Base-by-base conservation (phyloP, 331 rosid species). In the Ulmus americana region DNA sequence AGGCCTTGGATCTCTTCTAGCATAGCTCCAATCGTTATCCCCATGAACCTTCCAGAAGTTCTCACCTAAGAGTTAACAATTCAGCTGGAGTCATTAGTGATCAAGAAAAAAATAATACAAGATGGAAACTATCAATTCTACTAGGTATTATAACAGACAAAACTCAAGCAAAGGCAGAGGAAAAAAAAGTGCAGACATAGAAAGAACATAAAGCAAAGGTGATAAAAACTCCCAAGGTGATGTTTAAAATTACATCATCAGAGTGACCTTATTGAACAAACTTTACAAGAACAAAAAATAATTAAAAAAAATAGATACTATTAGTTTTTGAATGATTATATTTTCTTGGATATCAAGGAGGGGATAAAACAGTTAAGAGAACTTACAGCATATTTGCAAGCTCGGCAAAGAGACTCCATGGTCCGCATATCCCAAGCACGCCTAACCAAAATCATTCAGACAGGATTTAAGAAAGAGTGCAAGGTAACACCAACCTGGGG, bases 341-440 rank as follows among this genome's bases (percentile, higher is more conserved):
- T 28, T 28, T 28, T 75, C 11, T 5, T 18, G 15, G 51, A 51
- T 50, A 72, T 49, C 73, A 41, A 38, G 73, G 65, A 47, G 46
- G 59, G n/a, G 45, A 55, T 54, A 67, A 46, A 53, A 71, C 14
- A 45, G 63, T 73, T 53, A 63, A 65, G 81, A 59, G 39, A 76
- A 89, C 96, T 80, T 76, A 90, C 97, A 20, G 99, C 99, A 59
- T 94, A 90, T 94, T 94, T 94, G 82, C 99, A 94, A 43, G 99
- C 96, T 73, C 99, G 90, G 84, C 99, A 94, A 56, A 94, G 86
- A 78, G 97, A 94, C 80, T 94, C 99, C 99, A 94, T 94, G 59
- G 99, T 94, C 76, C 90, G 81, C 95, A 94, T 81, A 87, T 94
- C 99, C 99, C 99, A 94, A 69, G 99, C 99, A 71, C 99, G 97